Evolutionary conservation across 2,329 filamentous ascomycete genomes (phyloP).

Genomic region (Lasiodiplodia hormozganensis): DNA sequence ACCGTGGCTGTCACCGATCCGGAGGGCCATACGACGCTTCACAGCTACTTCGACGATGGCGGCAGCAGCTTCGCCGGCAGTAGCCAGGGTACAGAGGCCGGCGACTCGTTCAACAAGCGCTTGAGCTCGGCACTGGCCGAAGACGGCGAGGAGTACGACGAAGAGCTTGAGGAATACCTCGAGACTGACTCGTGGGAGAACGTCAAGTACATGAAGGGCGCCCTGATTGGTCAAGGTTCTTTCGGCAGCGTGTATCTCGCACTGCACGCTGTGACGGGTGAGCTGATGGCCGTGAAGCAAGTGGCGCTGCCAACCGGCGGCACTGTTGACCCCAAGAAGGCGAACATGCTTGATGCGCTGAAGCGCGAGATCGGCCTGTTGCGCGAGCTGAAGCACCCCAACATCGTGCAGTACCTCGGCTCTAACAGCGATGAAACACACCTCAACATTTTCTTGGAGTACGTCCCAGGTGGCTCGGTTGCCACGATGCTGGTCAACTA

Average conservation of each 20-base stretch:
- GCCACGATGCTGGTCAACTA: slow-evolving; percentile 99
- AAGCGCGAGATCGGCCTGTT: slow-evolving; percentile 96
- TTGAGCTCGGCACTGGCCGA: slow-evolving; percentile 84
- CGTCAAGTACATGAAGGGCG: slow-evolving; percentile 99
- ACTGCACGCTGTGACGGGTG: slow-evolving; percentile 92
- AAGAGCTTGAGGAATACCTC: slow-evolving; percentile 88
- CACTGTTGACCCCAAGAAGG: slow-evolving; percentile 83
- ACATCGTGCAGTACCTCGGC: slow-evolving; percentile 97
- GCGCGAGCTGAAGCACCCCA: slow-evolving; percentile 91
- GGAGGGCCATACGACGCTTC: slow-evolving; percentile 70
- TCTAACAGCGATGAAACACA: slow-evolving; percentile 90
- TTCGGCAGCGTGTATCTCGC: slow-evolving; percentile 97
- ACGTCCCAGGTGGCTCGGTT: slow-evolving; percentile 95
- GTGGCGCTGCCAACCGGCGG: slow-evolving; percentile 87
- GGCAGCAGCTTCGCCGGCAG: slow-evolving; percentile 74
- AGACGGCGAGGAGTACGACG: slow-evolving; percentile 90
- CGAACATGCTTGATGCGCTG: slow-evolving; percentile 95
- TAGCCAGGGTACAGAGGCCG: slow-evolving; percentile 62
- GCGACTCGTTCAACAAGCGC: slow-evolving; percentile 79
- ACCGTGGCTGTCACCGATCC: slow-evolving; percentile 77
- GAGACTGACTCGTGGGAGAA: slow-evolving; percentile 94
- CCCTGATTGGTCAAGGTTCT: slow-evolving; percentile 93
- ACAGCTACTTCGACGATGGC: slow-evolving; percentile 86
- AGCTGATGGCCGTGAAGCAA: slow-evolving; percentile 98
- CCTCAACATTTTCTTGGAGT: slow-evolving; percentile 99